Percentiles rank a stretch among this genome's conserved stretches.
These are phyloP conservation scores for Juglanconis sp. DNA, from an alignment of 2,329 filamentous ascomycete species.

Conservation along the genomic window DNA sequence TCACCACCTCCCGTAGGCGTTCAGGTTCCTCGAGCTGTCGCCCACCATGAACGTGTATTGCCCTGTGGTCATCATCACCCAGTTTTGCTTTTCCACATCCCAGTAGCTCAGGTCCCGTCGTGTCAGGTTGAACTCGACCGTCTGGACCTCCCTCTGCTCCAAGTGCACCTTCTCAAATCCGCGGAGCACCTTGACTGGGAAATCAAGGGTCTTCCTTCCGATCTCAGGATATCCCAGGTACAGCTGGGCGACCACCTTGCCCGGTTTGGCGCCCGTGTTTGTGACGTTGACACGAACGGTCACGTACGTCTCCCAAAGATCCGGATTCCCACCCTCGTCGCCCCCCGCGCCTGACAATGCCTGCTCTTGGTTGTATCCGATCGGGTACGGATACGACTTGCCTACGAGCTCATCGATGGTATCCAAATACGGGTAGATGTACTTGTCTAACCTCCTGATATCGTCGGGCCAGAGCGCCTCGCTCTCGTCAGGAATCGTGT, in stretches of 20 bases:
- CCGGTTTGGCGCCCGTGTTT: slow-evolving; percentile 47
- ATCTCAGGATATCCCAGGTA: slow-evolving; percentile 41
- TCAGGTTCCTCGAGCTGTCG: slow-evolving; percentile 28
- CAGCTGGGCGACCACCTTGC: slow-evolving; percentile 45
- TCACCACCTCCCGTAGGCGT: slow-evolving; percentile 16
- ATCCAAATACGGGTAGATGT: slow-evolving; percentile 70
- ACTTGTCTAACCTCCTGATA: slow-evolving; percentile 63
- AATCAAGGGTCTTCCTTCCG: slow-evolving; percentile 45
- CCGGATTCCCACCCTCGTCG: slow-evolving; percentile 64
- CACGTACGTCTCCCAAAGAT: slow-evolving; percentile 57
- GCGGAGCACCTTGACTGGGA: slow-evolving; percentile 64
- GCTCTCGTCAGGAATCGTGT: slow-evolving; percentile 50
- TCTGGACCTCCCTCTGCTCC: slow-evolving; percentile 47
- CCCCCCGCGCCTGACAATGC: slow-evolving; percentile 63
- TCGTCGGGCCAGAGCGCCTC: slow-evolving; percentile 56
- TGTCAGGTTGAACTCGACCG: slow-evolving; percentile 57
- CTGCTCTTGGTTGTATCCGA: slow-evolving; percentile 50
- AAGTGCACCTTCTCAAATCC: slow-evolving; percentile 70
- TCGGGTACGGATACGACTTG: slow-evolving; percentile 47
- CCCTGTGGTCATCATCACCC: slow-evolving; percentile 56
- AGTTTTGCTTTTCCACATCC: slow-evolving; percentile 66
- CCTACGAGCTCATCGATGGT: slow-evolving; percentile 42
- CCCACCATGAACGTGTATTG: slow-evolving; percentile 39
- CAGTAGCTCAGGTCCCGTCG: slow-evolving; percentile 72
- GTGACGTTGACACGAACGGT: slow-evolving; percentile 47